Percentiles rank a stretch among this genome's conserved stretches.
These are phyloP conservation scores for Aeminium ludgeri DNA, from an alignment of 495 filamentous ascomycete species.

Conservation along the genomic window DNA sequence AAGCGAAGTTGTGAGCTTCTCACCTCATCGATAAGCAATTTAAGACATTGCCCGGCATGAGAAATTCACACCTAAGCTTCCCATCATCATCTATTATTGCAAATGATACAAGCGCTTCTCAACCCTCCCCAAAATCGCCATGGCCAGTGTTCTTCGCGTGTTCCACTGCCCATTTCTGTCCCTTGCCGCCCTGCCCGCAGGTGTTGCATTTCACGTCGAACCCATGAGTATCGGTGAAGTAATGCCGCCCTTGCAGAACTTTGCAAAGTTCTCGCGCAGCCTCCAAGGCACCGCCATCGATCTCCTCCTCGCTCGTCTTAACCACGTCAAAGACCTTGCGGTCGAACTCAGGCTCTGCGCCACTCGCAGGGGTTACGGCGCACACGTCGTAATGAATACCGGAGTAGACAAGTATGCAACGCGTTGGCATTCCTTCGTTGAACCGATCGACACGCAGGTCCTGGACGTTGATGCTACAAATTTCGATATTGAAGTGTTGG, in stretches of 20 bases:
- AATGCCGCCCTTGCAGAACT: conserved; percentile 53
- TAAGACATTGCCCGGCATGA: too few species aligned
- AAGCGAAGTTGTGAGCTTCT: too few species aligned
- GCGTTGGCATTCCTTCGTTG: conserved; percentile 53
- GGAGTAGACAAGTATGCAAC: conserved; percentile 79
- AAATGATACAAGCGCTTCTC: neutral
- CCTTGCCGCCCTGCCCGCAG: conserved; percentile 55
- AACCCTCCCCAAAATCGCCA: conserved; percentile 49
- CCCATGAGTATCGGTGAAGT: conserved; percentile 76
- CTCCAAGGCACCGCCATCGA: conserved; percentile 49
- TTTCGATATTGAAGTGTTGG: conserved; percentile 73
- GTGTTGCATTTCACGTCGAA: conserved; percentile 70
- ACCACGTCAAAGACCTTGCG: conserved; percentile 55
- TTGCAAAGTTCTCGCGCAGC: conserved; percentile 57
- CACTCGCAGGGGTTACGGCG: conserved; percentile 23
- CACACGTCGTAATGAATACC: conserved; percentile 80
- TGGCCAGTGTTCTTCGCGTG: conserved; percentile 55
- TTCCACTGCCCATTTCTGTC: conserved; percentile 50
- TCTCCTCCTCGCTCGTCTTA: conserved; percentile 10
- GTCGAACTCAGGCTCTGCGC: conserved; percentile 53
- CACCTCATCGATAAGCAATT: too few species aligned
- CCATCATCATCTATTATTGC: too few species aligned
- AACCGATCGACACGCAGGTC: conserved; percentile 54
- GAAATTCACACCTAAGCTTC: too few species aligned
- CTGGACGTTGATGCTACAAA: conserved; percentile 68